A percentile compares a stretch with the other conserved stretches of the same genome.
These are phyloP conservation scores for Ogataea paraovalis DNA, from an alignment of 805 yeast species.

Conservation along the genomic window DNA sequence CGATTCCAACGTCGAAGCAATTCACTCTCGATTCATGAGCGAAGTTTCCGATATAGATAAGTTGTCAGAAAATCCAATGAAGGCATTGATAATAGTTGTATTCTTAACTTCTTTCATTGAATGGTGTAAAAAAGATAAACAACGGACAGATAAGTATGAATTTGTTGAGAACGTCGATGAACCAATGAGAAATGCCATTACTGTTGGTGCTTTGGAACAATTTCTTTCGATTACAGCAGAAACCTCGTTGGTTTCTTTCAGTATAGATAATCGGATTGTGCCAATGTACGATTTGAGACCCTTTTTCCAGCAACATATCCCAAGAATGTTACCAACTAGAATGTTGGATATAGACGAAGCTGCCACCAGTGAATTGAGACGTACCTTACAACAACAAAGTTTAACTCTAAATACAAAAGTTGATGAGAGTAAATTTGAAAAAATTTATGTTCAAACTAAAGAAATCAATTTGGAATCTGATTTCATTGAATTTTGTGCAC, in stretches of 20 bases:
- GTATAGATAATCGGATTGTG: conserved; percentile 11
- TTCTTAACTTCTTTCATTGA: conserved; percentile 57
- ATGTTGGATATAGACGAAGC: conserved; percentile 46
- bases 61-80: conserved; percentile 44
- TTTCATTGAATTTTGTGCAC: conserved; percentile 35
- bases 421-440: conserved; percentile 27
- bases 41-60: conserved; percentile 37
- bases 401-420: conserved; percentile 24
- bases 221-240: conserved; percentile 60
- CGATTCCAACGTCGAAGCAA: conserved; percentile 34
- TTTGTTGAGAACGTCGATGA: conserved; percentile 44
- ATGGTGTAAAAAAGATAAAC: conserved; percentile 57
- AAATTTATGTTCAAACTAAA: conserved; percentile 21
- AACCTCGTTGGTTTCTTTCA: conserved; percentile 30
- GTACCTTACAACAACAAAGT: conserved; percentile 24
- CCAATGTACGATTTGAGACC: conserved; percentile 62
- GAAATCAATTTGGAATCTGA: conserved; percentile 23
- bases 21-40: conserved; percentile 36
- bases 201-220: conserved; percentile 69
- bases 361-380: conserved; percentile 35
- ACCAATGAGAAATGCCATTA: conserved; percentile 56
- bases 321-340: conserved; percentile 50
- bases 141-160: conserved; percentile 44
- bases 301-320: conserved; percentile 62
- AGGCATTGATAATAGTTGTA: conserved; percentile 44